Conservation (phyloP, 176 grass and related monocot species). For the Tillandsia leiboldiana region DNA sequence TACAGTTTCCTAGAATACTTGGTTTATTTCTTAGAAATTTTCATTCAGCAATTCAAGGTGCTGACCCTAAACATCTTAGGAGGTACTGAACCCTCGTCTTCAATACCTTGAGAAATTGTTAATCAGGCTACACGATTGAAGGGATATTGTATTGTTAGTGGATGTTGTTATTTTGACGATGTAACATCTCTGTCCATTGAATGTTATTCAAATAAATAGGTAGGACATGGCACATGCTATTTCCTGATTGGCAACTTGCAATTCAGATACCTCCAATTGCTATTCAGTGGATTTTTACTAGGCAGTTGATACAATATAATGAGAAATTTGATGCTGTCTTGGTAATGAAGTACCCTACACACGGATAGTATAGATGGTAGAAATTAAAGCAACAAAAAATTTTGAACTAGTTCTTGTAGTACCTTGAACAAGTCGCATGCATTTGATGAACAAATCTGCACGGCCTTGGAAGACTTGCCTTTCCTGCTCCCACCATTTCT, state of each 20-base stretch:
- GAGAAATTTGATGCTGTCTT: neutral
- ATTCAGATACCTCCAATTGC: neutral
- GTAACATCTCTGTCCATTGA: neutral
- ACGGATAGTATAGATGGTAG: neutral
- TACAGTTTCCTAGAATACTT: neutral
- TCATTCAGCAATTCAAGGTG: no score
- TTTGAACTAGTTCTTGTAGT: neutral
- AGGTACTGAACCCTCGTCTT: no score
- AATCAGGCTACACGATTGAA: neutral
- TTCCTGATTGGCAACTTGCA: neutral
- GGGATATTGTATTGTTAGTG: neutral
- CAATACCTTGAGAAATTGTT: neutral
- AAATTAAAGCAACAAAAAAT: slow-evolving; percentile 8
- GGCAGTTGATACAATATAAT: neutral
- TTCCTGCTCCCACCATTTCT: slow-evolving; percentile 62
- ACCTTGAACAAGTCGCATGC: slow-evolving; percentile 81
- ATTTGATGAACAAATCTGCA: slow-evolving; percentile 52
- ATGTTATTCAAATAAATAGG: neutral
- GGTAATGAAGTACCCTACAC: neutral
- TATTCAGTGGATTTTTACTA: neutral
- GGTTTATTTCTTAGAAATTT: neutral
- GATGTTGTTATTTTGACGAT: neutral
- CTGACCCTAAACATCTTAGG: no score
- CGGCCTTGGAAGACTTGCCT: slow-evolving; percentile 54
- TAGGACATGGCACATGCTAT: neutral